Percentiles rank a stretch among this genome's conserved stretches.
phyloP scores from a whole-genome alignment of 2,329 filamentous ascomycete genomes.

The Epichloe sp. region DNA sequence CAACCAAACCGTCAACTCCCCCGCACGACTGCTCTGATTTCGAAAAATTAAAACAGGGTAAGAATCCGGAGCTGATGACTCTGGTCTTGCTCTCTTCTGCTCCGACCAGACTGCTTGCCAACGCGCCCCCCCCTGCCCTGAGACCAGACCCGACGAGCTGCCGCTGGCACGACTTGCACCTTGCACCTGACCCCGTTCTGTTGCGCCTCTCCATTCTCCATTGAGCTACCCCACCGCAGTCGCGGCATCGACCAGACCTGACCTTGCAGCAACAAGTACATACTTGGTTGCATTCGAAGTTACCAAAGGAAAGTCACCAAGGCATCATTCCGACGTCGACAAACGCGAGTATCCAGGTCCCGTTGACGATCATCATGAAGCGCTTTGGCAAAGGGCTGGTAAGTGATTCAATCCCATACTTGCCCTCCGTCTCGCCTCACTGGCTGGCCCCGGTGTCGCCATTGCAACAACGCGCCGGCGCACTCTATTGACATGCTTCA shows the following conservation, averaged over 20 bases:
- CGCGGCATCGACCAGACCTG: slow-evolving; percentile 6
- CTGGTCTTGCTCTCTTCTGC: too few species aligned
- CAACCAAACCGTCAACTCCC: neutral
- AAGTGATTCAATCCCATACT: slow-evolving; percentile 2
- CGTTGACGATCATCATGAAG: slow-evolving; percentile 60
- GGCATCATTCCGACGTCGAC: slow-evolving; percentile 5
- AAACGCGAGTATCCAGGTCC: slow-evolving; percentile 3
- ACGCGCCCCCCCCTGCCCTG: too few species aligned
- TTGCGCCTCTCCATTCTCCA: slow-evolving; percentile 6
- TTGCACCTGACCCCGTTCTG: slow-evolving; percentile 17
- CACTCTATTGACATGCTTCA: slow-evolving; percentile 8
- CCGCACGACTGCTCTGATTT: neutral
- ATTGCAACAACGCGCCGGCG: slow-evolving; percentile 3
- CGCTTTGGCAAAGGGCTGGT: slow-evolving; percentile 86
- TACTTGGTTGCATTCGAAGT: neutral
- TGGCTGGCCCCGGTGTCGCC: neutral
- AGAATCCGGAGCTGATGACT: too few species aligned
- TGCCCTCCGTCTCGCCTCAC: neutral
- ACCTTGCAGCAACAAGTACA: slow-evolving; percentile 2
- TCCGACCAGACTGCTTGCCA: too few species aligned
- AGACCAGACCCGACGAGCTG: too few species aligned
- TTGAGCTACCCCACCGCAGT: slow-evolving; percentile 13
- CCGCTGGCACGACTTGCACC: neutral
- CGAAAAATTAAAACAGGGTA: neutral
- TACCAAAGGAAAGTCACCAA: neutral